Evolutionary conservation across 805 yeast species (phyloP).

Genomic region (Yamadazyma endophytica): DNA sequence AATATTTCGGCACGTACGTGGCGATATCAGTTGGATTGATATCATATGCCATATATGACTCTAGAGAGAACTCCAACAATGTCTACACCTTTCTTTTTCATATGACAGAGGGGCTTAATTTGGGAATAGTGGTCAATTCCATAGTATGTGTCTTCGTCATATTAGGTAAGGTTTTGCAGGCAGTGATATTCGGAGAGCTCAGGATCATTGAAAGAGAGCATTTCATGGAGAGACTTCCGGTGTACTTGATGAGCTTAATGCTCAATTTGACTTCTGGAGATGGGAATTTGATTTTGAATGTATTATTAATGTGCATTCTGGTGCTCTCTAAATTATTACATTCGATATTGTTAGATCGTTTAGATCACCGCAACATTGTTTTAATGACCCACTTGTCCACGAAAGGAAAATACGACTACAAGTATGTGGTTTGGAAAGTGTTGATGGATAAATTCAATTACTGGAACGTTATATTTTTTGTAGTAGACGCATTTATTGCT

Average conservation of each 20-base stretch:
- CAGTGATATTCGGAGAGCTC: conserved; percentile 66
- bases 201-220: conserved; percentile 75
- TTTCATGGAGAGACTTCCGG: conserved; percentile 32
- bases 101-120: conserved; percentile 26
- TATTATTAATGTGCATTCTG: conserved; percentile 30
- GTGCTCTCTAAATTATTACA: conserved; percentile 61
- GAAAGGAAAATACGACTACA: conserved; percentile 10
- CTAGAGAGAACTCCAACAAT: conserved; percentile 17
- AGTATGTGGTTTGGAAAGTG: conserved; percentile 23
- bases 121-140: conserved; percentile 25
- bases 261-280: conserved; percentile 62
- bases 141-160: conserved; percentile 17
- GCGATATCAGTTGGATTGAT: conserved; percentile 14
- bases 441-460: conserved; percentile 32
- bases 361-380: conserved; percentile 34
- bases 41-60: conserved; percentile 18
- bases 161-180: conserved; percentile 41
- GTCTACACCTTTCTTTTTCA: conserved; percentile 21
- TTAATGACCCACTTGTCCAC: conserved; percentile 21
- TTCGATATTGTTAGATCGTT: conserved; percentile 60
- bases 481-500: conserved; percentile 51
- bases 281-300: conserved; percentile 52
- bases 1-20: too few species aligned
- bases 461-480: conserved; percentile 41
- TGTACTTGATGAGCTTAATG: conserved; percentile 46